Base-by-base conservation (phyloP, 306 rosid species). In the Argentina anserina region DNA sequence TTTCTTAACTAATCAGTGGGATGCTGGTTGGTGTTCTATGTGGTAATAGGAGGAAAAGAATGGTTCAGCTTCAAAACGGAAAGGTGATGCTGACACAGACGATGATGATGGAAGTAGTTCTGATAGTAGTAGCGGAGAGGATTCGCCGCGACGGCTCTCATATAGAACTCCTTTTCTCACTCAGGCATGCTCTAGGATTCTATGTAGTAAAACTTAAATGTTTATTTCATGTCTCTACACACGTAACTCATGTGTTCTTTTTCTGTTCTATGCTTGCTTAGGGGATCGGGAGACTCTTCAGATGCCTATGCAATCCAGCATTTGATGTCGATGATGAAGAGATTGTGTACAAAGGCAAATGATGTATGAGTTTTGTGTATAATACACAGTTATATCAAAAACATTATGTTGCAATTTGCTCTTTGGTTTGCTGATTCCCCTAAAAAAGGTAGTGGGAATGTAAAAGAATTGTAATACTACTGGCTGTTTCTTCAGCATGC, bases 241-340 rank as follows among this genome's bases (percentile, higher is more conserved):
- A 64, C n/a, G 28, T 39, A 37, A 9, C 3, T 39, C 31, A 59
- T 58, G 7, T 20, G 40, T 28, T 29, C 45, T 28, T 33, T 37
- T 41, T 50, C 20, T 42, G 26, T 39, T 25, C 14, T 69, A 71
- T 15, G 21, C 60, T 56, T 52, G 74, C 92, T n/a, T n/a, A 91
- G 99, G 95, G 99, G 33, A 55, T 94, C 3, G 97, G 96, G 23
- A 91, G 93, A 75, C 91, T 94, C 68, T 94, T 94, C 87, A 89
- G 92, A 83, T 94, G 99, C 88, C 97, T 94, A 25, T 94, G 99
- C 43, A 91, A 87, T 88, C 99, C 99, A 69, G 97, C 99, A 74
- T 94, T 88, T 77, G 98, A 89, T 77, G 97, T 88, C 72, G 99
- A 91, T 28, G 99, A 94, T 15, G 97, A 94, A 18, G 98, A 94